Base-by-base conservation (phyloP, 1,284 basidiomycete species). In the Neolentinus lepideus region DNA sequence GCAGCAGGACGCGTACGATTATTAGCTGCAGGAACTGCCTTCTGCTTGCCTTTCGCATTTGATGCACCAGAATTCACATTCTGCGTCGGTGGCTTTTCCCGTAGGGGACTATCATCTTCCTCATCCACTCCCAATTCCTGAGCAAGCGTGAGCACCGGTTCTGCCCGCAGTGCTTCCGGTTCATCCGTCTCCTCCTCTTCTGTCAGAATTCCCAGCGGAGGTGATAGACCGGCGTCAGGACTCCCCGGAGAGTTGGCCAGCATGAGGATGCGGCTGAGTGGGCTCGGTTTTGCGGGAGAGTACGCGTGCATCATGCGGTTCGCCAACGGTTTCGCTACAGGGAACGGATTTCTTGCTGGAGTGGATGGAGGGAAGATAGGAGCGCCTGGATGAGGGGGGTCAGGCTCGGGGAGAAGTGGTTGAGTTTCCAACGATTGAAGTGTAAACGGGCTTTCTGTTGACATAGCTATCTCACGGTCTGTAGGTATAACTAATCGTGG, bases 201-300 rank as follows among this genome's bases (percentile, higher is more conserved):
- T 0, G 65, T 59, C 55, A 70, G 66, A 52, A 66, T 62, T 27
- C 63, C 67, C 33, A 72, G 64, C 14, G 57, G 24, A 16, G 53
- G 51, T 6, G 55, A 48, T 16, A 60, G 54, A n/a, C 58, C 59
- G n/a, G 56, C 36, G 22, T 27, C 31, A 36, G 35, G 51, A 25
- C 67, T 67, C 19, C 74, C 72, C 8, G 85, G 85, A 0, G 85
- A 86, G 59, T 83, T 73, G 1, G 75, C 75, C 43, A 90, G 73
- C 81, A 84, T 79, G 33, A 90, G 73, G 54, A 90, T 88, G 10
- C 86, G 78, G 57, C 84, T 88, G 33, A 90, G 74, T 1, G 88
- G 88, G 60, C 86, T 88, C 0, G 88, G 88, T 67, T 82, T 83
- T 2, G 75, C 83, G 27, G 88, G 88, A 0, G 88, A 90, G 61